These are phyloP conservation scores for Pichia sp. DNA, from an alignment of 1,139 yeast genomes.

Conservation along the genomic window DNA sequence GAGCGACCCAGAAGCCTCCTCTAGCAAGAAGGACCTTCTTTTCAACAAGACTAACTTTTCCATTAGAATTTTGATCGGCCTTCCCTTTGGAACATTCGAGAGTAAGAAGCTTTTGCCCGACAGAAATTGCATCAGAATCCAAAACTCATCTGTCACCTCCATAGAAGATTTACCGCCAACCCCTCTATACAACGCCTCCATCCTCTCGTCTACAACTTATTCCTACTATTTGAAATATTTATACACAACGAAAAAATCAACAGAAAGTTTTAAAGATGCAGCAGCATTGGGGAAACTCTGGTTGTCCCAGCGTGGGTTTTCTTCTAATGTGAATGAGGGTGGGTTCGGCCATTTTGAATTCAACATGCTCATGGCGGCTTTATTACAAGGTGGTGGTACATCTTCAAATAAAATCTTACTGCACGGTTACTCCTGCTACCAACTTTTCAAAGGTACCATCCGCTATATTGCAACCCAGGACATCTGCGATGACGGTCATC, in stretches of 20 bases:
- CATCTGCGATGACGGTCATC: slow-evolving; percentile 54
- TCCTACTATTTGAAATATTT: slow-evolving; percentile 69
- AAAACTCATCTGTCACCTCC: slow-evolving; percentile 30
- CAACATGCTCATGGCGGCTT: slow-evolving; percentile 71
- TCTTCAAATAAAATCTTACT: slow-evolving; percentile 71
- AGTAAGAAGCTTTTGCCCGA: slow-evolving; percentile 72
- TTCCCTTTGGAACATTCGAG: slow-evolving; percentile 70
- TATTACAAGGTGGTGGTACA: slow-evolving; percentile 80
- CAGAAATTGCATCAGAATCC: slow-evolving; percentile 71
- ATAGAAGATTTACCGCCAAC: slow-evolving; percentile 61
- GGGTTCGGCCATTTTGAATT: slow-evolving; percentile 96
- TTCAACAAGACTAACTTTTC: slow-evolving; percentile 68
- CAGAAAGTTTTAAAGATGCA: slow-evolving; percentile 87
- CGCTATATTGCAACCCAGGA: slow-evolving; percentile 79
- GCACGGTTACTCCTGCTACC: slow-evolving; percentile 89
- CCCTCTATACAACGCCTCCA: slow-evolving; percentile 77
- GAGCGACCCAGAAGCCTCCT: slow-evolving; percentile 39
- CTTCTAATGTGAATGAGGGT: slow-evolving; percentile 51
- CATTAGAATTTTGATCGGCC: slow-evolving; percentile 67
- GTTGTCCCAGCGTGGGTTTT: slow-evolving; percentile 82
- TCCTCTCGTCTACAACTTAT: slow-evolving; percentile 64
- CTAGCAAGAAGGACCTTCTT: slow-evolving; percentile 40
- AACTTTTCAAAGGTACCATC: slow-evolving; percentile 82
- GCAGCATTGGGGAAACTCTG: slow-evolving; percentile 82
- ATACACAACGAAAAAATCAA: slow-evolving; percentile 67